Percentiles rank a stretch among this genome's conserved stretches.
Conservation (phyloP, 2,329 filamentous ascomycete species). For the Laburnicola sp. region DNA sequence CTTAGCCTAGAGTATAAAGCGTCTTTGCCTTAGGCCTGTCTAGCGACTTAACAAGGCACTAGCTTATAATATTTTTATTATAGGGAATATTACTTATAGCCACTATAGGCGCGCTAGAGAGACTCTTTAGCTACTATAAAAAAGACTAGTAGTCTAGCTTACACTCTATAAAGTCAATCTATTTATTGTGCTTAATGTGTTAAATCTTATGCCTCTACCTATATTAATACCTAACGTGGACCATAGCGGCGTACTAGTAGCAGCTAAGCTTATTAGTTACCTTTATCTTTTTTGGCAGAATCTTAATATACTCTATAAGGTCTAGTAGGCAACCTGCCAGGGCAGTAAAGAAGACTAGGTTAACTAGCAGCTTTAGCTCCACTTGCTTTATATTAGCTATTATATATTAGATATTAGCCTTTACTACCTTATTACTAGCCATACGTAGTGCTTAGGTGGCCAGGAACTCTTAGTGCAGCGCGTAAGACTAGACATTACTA, state of each 20-base stretch:
- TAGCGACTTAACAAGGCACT: no score
- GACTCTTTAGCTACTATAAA: not conserved
- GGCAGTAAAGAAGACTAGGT: constrained; percentile 13
- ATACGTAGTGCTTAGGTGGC: constrained; percentile 3
- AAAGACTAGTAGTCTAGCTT: not conserved
- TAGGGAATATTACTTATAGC: no score
- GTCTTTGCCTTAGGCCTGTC: no score
- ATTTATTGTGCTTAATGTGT: not conserved
- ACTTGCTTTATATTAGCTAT: constrained; percentile 5
- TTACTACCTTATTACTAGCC: constrained; percentile 1
- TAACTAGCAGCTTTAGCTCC: constrained; percentile 7
- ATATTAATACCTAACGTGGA: not conserved
- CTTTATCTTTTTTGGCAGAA: constrained; percentile 13
- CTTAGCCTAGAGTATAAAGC: no score
- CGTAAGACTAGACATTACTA: constrained; percentile 10
- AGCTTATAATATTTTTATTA: no score
- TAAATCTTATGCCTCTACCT: not conserved
- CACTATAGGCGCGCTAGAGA: no score
- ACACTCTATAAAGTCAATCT: not conserved
- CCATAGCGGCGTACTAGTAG: constrained; percentile 7
- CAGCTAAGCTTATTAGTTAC: constrained; percentile 16
- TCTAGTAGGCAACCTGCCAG: not conserved
- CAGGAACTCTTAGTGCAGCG: constrained; percentile 9
- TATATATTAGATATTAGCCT: not conserved
- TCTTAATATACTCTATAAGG: constrained; percentile 7